Evolutionary conservation across 208 protist genomes (phyloP), one percentile per base, ranked within the genome.

Genomic region (Crithidia acanthocephali): DNA sequence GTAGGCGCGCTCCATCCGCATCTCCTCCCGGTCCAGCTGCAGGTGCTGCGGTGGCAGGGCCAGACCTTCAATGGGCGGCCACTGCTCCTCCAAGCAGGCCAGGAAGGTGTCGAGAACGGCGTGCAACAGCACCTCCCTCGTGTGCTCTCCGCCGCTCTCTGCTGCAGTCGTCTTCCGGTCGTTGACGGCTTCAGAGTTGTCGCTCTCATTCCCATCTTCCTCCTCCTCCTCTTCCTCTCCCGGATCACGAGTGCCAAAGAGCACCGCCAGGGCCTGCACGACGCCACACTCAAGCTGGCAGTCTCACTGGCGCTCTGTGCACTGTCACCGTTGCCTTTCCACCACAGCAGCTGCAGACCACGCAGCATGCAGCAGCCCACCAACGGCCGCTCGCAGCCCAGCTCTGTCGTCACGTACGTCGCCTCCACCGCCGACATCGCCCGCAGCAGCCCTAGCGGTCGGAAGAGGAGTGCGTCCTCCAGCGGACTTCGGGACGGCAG

Each of bases 341-440:
- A 32, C 58, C 65, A 79, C 13, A 58, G 70, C 45, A 55, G 30
- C 30, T 68, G 61, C 59, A 87, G 27, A 13, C 86, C 84, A 16
- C 75, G 20, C 33, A 89, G 13, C 45, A 83, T 75, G 78, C 79
- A 87, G 42, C 85, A 80, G 30, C 79, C 75, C 23, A 93, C 84
- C 62, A 96, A 75, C 2, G 84, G 77, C 0, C 91, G 71, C 13
- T 70, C 64, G 53, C 90, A 77, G 32, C 89, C 89, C 10, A 93
- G 68, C 76, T 96, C 91, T 18, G 91, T 94, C 27, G 77, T 59
- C 2, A 85, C 59, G 74, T 89, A 91, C 62, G 81, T 90, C 62
- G 78, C 73, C 81, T 94, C 86, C 23, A 72, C 66, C 42, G 72
- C 51, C 16, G 60, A 61, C 60, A 92, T 76, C 7, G 74, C 53